Percentiles rank a stretch among this genome's conserved stretches.
Conservation (phyloP, 2,329 filamentous ascomycete species). For the Clonostachys solani region DNA sequence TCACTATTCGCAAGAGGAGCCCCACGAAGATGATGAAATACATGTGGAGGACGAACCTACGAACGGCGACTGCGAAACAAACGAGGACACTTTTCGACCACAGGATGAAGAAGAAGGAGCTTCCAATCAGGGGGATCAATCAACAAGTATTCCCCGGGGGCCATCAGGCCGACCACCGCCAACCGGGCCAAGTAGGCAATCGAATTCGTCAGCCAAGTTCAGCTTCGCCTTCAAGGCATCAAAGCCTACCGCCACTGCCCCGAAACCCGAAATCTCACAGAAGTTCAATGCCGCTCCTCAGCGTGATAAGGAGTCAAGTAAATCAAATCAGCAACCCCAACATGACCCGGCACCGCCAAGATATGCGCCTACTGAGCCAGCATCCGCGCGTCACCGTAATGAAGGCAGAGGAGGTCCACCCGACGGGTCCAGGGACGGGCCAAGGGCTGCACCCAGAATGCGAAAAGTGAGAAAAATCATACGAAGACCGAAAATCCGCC, state of each 20-base stretch:
- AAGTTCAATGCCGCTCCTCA: slow-evolving; percentile 62
- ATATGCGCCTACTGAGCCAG: slow-evolving; percentile 49
- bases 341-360: slow-evolving; percentile 42
- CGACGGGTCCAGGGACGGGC: slow-evolving; percentile 22
- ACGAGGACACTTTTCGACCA: too few species aligned
- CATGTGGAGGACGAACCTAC: too few species aligned
- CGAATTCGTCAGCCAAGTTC: slow-evolving; percentile 60
- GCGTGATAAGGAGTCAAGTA: slow-evolving; percentile 24
- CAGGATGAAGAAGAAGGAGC: too few species aligned
- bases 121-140: too few species aligned
- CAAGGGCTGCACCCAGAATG: slow-evolving; percentile 40
- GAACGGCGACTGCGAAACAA: too few species aligned
- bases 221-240: slow-evolving; percentile 88
- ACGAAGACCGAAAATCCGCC: slow-evolving; percentile 67
- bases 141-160: slow-evolving; percentile 34
- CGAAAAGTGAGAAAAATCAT: slow-evolving; percentile 64
- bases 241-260: slow-evolving; percentile 50
- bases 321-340: slow-evolving; percentile 3
- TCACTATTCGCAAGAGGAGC: too few species aligned
- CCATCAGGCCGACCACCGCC: slow-evolving; percentile 50
- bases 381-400: slow-evolving; percentile 36
- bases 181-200: slow-evolving; percentile 46
- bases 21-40: too few species aligned
- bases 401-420: slow-evolving; percentile 15
- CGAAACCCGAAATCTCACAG: slow-evolving; percentile 63